Conservation (phyloP, 441 rosid genomes). For the Croton laevigatus region DNA sequence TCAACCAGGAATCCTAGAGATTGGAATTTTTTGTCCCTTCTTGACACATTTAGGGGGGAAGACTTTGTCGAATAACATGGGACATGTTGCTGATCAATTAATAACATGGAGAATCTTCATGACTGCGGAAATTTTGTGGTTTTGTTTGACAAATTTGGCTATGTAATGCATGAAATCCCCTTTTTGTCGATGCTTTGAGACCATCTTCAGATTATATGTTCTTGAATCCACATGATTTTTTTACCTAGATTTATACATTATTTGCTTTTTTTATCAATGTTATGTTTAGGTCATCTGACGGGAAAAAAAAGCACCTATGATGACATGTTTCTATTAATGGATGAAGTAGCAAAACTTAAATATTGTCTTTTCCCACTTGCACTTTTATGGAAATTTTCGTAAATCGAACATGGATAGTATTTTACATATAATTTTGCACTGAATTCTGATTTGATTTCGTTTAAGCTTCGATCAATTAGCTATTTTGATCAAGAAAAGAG, state of each 20-base stretch:
- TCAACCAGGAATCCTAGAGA: conserved; percentile 20
- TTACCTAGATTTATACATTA: not conserved
- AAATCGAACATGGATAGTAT: no score
- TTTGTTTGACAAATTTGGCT: conserved; percentile 12
- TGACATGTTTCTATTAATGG: not conserved
- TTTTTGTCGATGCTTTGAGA: not conserved
- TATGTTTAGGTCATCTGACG: not conserved
- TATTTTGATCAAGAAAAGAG: no score
- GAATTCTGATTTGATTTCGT: no score
- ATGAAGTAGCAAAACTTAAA: no score
- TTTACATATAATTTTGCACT: no score
- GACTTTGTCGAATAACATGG: conserved; percentile 29
- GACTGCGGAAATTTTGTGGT: conserved; percentile 22
- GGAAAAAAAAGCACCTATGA: not conserved
- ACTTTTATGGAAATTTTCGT: no score
- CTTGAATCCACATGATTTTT: not conserved
- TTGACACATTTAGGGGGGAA: conserved; percentile 24
- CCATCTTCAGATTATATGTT: not conserved
- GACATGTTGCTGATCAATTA: conserved; percentile 14
- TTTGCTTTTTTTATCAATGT: not conserved
- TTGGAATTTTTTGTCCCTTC: conserved; percentile 18
- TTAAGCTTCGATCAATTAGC: no score
- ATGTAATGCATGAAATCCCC: conserved; percentile 1
- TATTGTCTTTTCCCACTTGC: no score
- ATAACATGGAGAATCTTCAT: conserved; percentile 23